A percentile compares a stretch with the other conserved stretches of the same genome.
phyloP scores from a whole-genome alignment of 768 basidiomycete species.

The Mycena vitilis region DNA sequence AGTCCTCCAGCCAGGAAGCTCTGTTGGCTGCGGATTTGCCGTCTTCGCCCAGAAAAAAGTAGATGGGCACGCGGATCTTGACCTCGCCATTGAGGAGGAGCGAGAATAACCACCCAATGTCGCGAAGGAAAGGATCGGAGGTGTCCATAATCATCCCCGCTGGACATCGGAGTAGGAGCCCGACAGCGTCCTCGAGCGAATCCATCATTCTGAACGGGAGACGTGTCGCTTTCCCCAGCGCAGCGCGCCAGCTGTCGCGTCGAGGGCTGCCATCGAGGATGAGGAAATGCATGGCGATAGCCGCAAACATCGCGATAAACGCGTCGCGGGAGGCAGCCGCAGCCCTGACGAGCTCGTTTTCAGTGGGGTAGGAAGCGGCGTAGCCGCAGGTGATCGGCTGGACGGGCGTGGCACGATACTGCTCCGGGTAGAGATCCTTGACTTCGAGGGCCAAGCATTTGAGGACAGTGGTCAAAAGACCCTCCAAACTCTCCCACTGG shows the following conservation, averaged over 20 bases:
- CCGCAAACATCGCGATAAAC: slow-evolving; percentile 12
- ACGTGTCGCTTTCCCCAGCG: background rate
- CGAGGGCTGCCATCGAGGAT: background rate
- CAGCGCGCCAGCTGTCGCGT: background rate
- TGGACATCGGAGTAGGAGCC: background rate
- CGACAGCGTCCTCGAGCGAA: slow-evolving; percentile 7
- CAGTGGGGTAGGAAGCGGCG: background rate
- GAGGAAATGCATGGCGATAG: slow-evolving; percentile 1
- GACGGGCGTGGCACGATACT: background rate
- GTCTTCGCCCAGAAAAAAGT: slow-evolving; percentile 13
- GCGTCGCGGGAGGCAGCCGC: slow-evolving; percentile 6
- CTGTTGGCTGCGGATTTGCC: slow-evolving; percentile 6
- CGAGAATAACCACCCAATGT: slow-evolving; percentile 6
- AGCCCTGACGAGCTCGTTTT: background rate
- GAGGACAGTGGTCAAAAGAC: background rate
- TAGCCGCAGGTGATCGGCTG: background rate
- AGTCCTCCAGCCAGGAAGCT: slow-evolving; percentile 1
- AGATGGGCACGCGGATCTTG: slow-evolving; percentile 7
- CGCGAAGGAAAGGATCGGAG: background rate
- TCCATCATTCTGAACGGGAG: slow-evolving; percentile 13
- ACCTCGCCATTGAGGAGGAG: slow-evolving; percentile 9
- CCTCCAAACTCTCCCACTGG: slow-evolving; percentile 2
- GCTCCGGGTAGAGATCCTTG: background rate
- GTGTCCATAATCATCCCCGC: slow-evolving; percentile 15
- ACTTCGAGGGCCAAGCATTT: background rate